Base-by-base conservation (phyloP, 1,284 basidiomycete genomes). In the Athelia sp. region DNA sequence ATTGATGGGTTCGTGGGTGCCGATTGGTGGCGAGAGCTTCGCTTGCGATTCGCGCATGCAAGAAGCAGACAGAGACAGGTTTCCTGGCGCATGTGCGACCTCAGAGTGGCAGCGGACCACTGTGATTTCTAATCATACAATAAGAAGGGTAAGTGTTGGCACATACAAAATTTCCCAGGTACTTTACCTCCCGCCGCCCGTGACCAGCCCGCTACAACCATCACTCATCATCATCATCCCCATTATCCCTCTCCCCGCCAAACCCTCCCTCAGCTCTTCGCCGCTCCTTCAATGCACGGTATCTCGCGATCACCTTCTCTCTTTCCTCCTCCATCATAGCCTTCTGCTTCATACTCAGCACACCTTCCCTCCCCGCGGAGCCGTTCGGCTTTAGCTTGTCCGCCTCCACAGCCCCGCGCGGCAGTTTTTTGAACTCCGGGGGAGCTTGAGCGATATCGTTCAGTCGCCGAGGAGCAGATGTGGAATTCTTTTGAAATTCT, bases 291-390 rank as follows among this genome's bases (percentile, higher is more conserved):
- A 90, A 56, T 64, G 83, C 76, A 52, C 89, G 66, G 62, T 91
- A 90, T 49, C 76, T 69, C 58, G 64, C 66, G 51, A 91, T 81
- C 14, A 70, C 86, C 52, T 73, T 81, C 58, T 84, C 82, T 50
- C 88, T 72, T 66, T 90, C 87, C 52, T 73, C 70, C 57, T 86
- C 86, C 78, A 91, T 80, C 81, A 84, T 80, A 10, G 72, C 72
- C 62, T 79, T 83, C 67, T 89, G 85, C 4, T 82, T 79, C 76
- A 87, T 81, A 17, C 82, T 85, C 22, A 88, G 53, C 10, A 86
- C 73, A 2, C 74, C 75, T 31, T 74, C 70, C 23, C 60, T 61
- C 54, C 35, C 58, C 13, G 56, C 51, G 17, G 51, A 47, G 14
- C 47, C 53, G 22, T 26, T 50, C 40, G 45, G 48, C 31, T 14